phyloP scores from a whole-genome alignment of 768 basidiomycete genomes.

The Leccinum variicolor region DNA sequence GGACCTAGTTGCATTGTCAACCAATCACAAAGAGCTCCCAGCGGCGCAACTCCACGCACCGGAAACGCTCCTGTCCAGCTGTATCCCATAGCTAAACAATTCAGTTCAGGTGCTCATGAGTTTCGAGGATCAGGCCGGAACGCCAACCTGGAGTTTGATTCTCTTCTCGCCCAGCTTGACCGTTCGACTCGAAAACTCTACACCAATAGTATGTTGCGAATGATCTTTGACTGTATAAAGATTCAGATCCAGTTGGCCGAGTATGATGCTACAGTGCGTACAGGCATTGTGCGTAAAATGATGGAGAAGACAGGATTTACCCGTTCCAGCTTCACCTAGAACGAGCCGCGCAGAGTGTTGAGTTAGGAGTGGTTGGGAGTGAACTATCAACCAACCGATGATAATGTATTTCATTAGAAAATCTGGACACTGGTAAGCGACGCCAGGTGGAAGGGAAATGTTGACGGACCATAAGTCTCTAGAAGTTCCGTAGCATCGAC shows the following conservation, averaged over 20 bases:
- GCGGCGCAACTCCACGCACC: slow-evolving; percentile 42
- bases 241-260: slow-evolving; percentile 5
- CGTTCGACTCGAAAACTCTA: slow-evolving; percentile 94
- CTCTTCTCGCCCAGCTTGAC: slow-evolving; percentile 91
- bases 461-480: slow-evolving; percentile 81
- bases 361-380: slow-evolving; percentile 6
- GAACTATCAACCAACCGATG: slow-evolving; percentile 58
- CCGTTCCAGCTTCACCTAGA: slow-evolving; percentile 92
- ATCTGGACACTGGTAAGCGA: slow-evolving; percentile 50
- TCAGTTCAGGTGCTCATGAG: slow-evolving; percentile 10
- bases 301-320: slow-evolving; percentile 95
- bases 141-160: slow-evolving; percentile 87
- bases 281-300: slow-evolving; percentile 96
- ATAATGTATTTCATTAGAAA: slow-evolving; percentile 99
- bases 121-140: background rate
- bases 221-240: slow-evolving; percentile 80
- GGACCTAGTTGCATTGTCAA: slow-evolving; percentile 46
- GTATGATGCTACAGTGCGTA: slow-evolving; percentile 40
- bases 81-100: slow-evolving; percentile 87
- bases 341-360: background rate
- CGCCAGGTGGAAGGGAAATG: background rate
- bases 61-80: slow-evolving; percentile 93
- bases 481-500: slow-evolving; percentile 87
- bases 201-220: slow-evolving; percentile 97
- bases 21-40: slow-evolving; percentile 5